These are phyloP conservation scores for Suhomyces xylopsoci DNA, from an alignment of 805 yeast genomes.

Conservation along the genomic window DNA sequence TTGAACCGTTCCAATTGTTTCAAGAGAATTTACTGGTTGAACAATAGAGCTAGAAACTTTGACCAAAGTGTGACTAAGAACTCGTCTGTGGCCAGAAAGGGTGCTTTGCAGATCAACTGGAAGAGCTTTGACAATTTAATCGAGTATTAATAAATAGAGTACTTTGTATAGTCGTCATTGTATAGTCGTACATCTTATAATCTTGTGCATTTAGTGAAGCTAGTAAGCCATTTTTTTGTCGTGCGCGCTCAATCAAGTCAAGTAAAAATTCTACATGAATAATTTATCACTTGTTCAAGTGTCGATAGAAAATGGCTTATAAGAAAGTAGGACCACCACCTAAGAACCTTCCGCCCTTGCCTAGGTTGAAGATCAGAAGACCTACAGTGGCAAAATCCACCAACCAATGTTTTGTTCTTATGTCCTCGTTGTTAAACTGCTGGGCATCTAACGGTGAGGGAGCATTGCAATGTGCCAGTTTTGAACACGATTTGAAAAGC, in stretches of 20 bases:
- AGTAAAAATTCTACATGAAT: slow-evolving; percentile 1
- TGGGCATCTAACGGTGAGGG: slow-evolving; percentile 97
- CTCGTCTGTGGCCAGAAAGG: background rate
- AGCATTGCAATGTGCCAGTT: slow-evolving; percentile 55
- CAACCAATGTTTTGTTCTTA: slow-evolving; percentile 72
- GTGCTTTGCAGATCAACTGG: slow-evolving; percentile 5
- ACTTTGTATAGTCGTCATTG: too few relatives aligned
- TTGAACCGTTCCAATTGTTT: slow-evolving; percentile 16
- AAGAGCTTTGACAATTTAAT: slow-evolving; percentile 7
- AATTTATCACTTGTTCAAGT: background rate
- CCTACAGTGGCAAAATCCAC: slow-evolving; percentile 56
- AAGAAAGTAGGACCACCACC: slow-evolving; percentile 42
- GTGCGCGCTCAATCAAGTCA: slow-evolving; percentile 5
- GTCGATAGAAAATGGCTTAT: slow-evolving; percentile 32
- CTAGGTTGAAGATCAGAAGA: slow-evolving; percentile 66
- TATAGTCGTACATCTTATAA: too few relatives aligned
- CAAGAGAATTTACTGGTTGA: slow-evolving; percentile 33
- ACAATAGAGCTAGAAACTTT: slow-evolving; percentile 3
- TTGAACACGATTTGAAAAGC: slow-evolving; percentile 66
- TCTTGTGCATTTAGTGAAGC: too few relatives aligned
- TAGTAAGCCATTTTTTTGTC: background rate
- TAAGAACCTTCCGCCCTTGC: slow-evolving; percentile 62
- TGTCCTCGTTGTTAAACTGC: slow-evolving; percentile 85
- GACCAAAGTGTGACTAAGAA: slow-evolving; percentile 2
- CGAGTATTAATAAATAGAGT: slow-evolving; percentile 3